Base-by-base conservation (phyloP, 2,329 filamentous ascomycete species). In the Cadophora gregata region DNA sequence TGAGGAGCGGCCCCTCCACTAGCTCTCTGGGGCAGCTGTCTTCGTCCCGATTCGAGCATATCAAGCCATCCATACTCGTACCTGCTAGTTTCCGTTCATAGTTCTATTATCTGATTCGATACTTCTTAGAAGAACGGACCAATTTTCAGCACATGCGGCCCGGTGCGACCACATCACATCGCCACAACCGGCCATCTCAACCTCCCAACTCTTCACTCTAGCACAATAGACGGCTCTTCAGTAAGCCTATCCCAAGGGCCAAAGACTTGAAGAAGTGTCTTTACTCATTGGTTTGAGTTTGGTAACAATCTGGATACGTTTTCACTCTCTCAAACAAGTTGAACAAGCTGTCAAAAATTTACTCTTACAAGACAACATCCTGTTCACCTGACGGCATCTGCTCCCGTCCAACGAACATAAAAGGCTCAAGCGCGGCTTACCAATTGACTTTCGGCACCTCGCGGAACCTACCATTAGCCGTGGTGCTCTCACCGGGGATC, bases 11-110 rank as follows among this genome's bases (percentile, higher is more conserved):
- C 24, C 55, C 33, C 33, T 38, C 12, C 31, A 58, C 55, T 58
- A 58, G 55, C 21, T 25, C 25, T 42, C 31, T 58, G 55, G 55
- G n/a, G n/a, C 55, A 21, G 31, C 29, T 25, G 21, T 21, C 21
- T 58, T 21, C 33, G 25, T 58, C 55, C 55, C 55, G 33, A 58
- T 58, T 58, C 55, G 55, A 58, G 55, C 21, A 58, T 8, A 21
- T 29, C 14, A 16, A 38, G 10, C 14, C 12, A 14, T 25, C 55
- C 55, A 58, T 36, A 25, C 33, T 38, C 55, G 25, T 38, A 24
- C 9, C 5, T 38, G n/a, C 31, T 58, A 58, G 55, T 58, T 42
- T 58, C 55, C 55, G 55, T 42, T 8, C 42, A 4, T 58, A 58
- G 33, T 58, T n/a, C 55, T 58, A 31, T 16, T 19, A 21, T 38